A percentile compares a stretch with the other conserved stretches of the same genome.
phyloP scores from a whole-genome alignment of 805 yeast species.

The Kodamaea jinghongensis region DNA sequence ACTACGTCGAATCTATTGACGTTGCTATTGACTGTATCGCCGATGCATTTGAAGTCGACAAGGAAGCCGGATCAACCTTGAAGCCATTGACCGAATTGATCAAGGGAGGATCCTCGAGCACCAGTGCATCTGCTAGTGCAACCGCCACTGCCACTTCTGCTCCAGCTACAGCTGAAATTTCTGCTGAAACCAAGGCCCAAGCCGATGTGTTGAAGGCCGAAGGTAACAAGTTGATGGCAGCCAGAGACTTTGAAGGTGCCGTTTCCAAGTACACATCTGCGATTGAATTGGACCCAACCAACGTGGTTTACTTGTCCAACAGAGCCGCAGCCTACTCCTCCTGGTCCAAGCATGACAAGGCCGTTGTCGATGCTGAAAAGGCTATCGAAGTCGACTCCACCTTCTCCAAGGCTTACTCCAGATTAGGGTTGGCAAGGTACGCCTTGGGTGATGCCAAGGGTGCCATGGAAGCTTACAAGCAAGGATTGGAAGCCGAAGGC shows the following conservation, averaged over 20 bases:
- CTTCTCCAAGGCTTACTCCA: conserved; percentile 90
- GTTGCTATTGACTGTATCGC: conserved; percentile 91
- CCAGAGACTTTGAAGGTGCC: conserved; percentile 67
- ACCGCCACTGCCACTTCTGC: conserved; percentile 16
- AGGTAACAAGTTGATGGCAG: conserved; percentile 89
- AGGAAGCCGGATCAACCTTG: conserved; percentile 47
- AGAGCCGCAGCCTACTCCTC: conserved; percentile 97
- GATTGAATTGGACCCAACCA: conserved; percentile 61
- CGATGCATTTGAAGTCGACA: conserved; percentile 74
- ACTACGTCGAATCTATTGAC: conserved; percentile 83
- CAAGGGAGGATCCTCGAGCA: conserved; percentile 8
- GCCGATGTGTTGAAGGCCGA: conserved; percentile 85
- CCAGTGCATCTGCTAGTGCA: conserved; percentile 12
- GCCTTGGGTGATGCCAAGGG: conserved; percentile 93
- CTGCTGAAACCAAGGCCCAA: conserved; percentile 54
- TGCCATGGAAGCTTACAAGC: conserved; percentile 85
- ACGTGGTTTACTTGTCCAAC: conserved; percentile 85
- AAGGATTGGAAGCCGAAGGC: conserved; percentile 86
- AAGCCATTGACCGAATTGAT: conserved; percentile 48
- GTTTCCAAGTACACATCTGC: conserved; percentile 79
- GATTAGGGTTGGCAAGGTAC: conserved; percentile 90
- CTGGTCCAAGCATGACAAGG: conserved; percentile 65
- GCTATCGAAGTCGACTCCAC: conserved; percentile 77
- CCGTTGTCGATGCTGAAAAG: conserved; percentile 76
- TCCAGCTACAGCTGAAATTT: conserved; percentile 33